Percentiles rank a stretch among this genome's conserved stretches.
These are phyloP conservation scores for Trametes sp. DNA, from an alignment of 1,284 basidiomycete species.

Conservation along the genomic window DNA sequence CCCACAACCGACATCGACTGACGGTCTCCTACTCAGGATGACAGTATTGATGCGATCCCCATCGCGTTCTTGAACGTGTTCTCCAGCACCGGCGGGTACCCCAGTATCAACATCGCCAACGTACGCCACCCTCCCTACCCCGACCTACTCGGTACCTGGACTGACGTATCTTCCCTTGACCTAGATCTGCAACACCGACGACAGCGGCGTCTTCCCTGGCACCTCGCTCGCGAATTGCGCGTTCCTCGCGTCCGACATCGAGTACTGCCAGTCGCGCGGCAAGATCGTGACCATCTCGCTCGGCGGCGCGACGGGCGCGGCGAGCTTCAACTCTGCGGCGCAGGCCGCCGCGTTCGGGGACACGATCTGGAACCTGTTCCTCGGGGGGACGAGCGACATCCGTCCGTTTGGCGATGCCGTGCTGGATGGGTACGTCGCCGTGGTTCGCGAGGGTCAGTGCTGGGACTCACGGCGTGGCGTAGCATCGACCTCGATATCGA, in stretches of 20 bases:
- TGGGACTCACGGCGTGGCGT: not conserved
- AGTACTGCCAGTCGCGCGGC: constrained; percentile 66
- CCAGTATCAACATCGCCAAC: constrained; percentile 66
- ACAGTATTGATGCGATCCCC: constrained; percentile 59
- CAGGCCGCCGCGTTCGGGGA: constrained; percentile 60
- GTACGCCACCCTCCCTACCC: constrained; percentile 41
- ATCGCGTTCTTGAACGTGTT: constrained; percentile 67
- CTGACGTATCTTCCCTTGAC: not conserved
- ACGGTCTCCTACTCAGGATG: constrained; percentile 43
- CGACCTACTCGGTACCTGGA: not conserved
- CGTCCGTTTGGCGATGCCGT: constrained; percentile 70
- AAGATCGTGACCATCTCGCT: constrained; percentile 71
- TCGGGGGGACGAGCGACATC: constrained; percentile 60
- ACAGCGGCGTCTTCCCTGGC: constrained; percentile 56
- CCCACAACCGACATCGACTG: not conserved
- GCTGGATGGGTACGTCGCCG: constrained; percentile 61
- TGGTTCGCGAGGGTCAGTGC: not conserved
- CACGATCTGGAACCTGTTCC: constrained; percentile 70
- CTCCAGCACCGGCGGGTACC: constrained; percentile 61
- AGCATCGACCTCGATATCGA: constrained; percentile 72
- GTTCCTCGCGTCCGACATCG: constrained; percentile 60
- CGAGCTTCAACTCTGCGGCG: constrained; percentile 58
- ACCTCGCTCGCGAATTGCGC: constrained; percentile 63
- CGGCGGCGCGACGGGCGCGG: constrained; percentile 66
- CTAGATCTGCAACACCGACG: constrained; percentile 56